Base-by-base conservation (phyloP, 2,329 filamentous ascomycete genomes). In the Colletotrichum lentis region DNA sequence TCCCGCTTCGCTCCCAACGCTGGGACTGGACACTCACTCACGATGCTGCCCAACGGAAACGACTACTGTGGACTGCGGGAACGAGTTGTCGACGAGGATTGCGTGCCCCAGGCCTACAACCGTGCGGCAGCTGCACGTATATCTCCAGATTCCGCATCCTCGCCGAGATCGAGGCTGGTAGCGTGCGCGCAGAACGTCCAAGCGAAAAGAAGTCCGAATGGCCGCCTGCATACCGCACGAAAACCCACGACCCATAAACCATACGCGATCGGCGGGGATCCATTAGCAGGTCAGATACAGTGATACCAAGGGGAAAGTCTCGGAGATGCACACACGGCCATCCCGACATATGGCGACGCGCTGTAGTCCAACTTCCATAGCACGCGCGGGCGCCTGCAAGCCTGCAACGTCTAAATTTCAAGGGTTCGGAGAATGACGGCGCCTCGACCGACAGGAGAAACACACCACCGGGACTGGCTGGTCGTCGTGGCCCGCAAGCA, bases 321-420 rank as follows among this genome's bases (percentile, higher is more conserved):
- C 41, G 31, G 41, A 53, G 56, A 65, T 65, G 62, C 47, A 35
- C 62, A 22, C 54, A 22, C 58, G 35, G 52, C 20, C 11, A 44
- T 46, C 63, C 57, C 46, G 46, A 20, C 35, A 44, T 5, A 49
- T 11, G 16, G 27, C 12, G 12, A 6, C 49, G 31, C 31, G 27
- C 27, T 52, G 49, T 18, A 20, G 16, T 18, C 18, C 49, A 20
- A n/a, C 1, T 35, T 35, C 49, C 49, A 52, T n/a, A 18, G 27
- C 49, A 27, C 4, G 18, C 10, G 24, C 27, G 31, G 31, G 27
- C 18, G 27, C 12, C 18, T 52, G 27, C 49, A 12, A 50, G 16
- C 24, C n/a, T 11, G 18, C 16, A 44, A 18, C 6, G n/a, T 35
- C 31, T 35, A 35, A 35, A 46, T 11, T 46, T 5, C n/a, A 46